Base-by-base conservation (phyloP, 371 early-diverging fungal species). In the Apophysomyces sp. region DNA sequence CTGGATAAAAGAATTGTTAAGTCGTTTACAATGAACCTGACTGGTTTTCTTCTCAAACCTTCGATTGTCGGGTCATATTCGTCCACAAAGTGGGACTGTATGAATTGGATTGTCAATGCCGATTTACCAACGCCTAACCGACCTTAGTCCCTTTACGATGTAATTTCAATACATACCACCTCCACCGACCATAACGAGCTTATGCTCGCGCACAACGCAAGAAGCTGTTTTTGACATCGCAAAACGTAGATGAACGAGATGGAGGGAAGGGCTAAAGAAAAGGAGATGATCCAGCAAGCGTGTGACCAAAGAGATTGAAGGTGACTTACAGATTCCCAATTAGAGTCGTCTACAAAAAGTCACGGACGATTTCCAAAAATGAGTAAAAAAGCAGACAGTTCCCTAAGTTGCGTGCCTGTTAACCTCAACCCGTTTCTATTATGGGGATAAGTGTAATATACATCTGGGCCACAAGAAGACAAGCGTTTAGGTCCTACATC, bases 61-160 rank as follows among this genome's bases (percentile, higher is more conserved):
- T 95, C 95, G 57, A 96, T 95, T 2, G 96, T 96, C 28, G 96
- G 96, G 70, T 95, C 97, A 66, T 96, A 94, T 63, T 94, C 94
- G 65, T 95, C 93, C 31, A 92, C 90, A 71, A 95, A 96, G 64
- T 91, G 90, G 11, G 91, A 89, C 73, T 93, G 93, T 44, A 94
- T 92, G 72, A 94, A 95, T 67, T 93, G 93, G 52, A 94, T 94
- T 4, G 95, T 94, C 30, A 96, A 76, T 52, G 95, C 94, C n/a
- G 93, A 92, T 82, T 95, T 89, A 61, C 87, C 91, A 54, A 91
- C 91, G 71, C 86, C 87, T 87, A 44, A 21, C 49, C 11, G 49
- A 18, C 11, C 49, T 44, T 44, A 44, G 49, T 21, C 21, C 21
- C 21, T 34, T 5, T 37, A 2, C n/a, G n/a, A 11, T n/a, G 37